These are phyloP conservation scores for Paramecium octaurelia DNA, from an alignment of 73 alveolate genomes.

Conservation along the genomic window DNA sequence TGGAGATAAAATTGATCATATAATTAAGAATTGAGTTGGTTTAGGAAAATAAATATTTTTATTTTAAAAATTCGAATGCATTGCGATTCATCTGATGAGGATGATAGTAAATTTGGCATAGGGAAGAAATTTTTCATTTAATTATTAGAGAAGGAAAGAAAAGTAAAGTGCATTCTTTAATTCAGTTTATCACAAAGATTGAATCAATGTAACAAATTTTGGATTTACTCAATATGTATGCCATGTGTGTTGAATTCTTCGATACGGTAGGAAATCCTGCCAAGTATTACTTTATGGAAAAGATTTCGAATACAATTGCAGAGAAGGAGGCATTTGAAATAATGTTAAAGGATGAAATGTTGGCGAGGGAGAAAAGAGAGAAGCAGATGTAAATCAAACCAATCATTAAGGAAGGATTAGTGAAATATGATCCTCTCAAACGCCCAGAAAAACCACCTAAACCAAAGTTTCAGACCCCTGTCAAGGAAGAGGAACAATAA, in stretches of 20 bases:
- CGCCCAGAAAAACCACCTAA: background rate
- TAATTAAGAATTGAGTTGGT: background rate
- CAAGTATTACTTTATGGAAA: constrained; percentile 27
- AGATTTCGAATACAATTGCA: constrained; percentile 1
- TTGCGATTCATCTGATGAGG: constrained; percentile 29
- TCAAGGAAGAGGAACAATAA: background rate
- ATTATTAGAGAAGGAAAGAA: constrained; percentile 3
- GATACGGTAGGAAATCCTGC: constrained; percentile 35
- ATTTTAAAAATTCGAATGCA: background rate
- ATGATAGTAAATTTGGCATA: background rate
- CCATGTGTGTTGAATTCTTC: constrained; percentile 27
- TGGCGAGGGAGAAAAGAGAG: background rate
- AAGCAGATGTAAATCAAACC: background rate
- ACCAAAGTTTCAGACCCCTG: background rate
- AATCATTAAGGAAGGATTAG: background rate
- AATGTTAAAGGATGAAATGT: background rate
- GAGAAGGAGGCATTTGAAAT: constrained; percentile 45
- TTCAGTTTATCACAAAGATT: constrained; percentile 19
- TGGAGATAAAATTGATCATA: background rate
- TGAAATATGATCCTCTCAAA: background rate
- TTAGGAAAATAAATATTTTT: background rate
- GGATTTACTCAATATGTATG: background rate
- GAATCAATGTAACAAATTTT: constrained; percentile 9
- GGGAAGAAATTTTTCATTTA: constrained; percentile 13
- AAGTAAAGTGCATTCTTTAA: background rate